These are phyloP conservation scores for Starmerella floricola DNA, from an alignment of 805 yeast species.

Conservation along the genomic window DNA sequence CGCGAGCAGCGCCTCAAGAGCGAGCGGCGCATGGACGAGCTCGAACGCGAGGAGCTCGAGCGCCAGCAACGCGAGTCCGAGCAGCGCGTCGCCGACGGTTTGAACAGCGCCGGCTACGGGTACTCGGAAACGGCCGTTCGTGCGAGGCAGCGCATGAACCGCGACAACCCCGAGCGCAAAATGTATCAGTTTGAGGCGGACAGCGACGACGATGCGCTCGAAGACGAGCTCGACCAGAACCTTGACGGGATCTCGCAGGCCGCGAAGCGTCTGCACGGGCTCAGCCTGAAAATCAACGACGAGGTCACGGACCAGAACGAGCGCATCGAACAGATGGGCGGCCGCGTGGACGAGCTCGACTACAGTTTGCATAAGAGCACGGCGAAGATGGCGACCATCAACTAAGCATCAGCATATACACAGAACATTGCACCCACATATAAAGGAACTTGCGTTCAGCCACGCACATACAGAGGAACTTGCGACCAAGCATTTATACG, in stretches of 20 bases:
- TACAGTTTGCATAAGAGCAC: conserved; percentile 70
- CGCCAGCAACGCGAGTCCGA: conserved; percentile 50
- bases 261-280: conserved; percentile 55
- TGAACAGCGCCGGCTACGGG: conserved; percentile 22
- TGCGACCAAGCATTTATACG: no score
- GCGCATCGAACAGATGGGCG: conserved; percentile 63
- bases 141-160: conserved; percentile 41
- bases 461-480: no score
- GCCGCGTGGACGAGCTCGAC: conserved; percentile 74
- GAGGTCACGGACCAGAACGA: conserved; percentile 72
- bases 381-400: conserved; percentile 41
- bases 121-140: conserved; percentile 29
- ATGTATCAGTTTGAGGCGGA: conserved; percentile 51
- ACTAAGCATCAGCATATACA: conserved; percentile 8
- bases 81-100: conserved; percentile 49
- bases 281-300: conserved; percentile 60
- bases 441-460: no score
- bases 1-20: conserved; percentile 58
- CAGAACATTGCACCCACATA: neutral
- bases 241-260: conserved; percentile 63
- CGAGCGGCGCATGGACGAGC: conserved; percentile 50
- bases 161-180: conserved; percentile 29
- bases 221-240: conserved; percentile 72
- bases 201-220: conserved; percentile 86
- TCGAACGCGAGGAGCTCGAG: conserved; percentile 49